Evolutionary conservation across 257 asterid genomes (phyloP).

Genomic region (Solanum sparsipilum): DNA sequence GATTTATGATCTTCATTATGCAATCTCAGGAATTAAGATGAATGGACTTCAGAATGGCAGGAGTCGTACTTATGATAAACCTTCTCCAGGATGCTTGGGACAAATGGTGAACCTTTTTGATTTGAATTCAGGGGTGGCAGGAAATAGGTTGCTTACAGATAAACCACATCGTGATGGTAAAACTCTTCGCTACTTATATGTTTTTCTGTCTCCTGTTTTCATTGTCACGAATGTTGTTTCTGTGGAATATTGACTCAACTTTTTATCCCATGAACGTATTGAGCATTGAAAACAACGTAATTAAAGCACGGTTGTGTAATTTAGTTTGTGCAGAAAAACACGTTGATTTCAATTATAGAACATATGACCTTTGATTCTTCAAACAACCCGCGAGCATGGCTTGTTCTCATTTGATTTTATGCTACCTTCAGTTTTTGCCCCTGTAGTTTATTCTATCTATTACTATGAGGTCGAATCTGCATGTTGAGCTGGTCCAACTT

Average conservation of each 20-base stretch:
- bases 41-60: conserved; percentile 43
- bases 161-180: conserved; percentile 75
- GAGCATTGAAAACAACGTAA: background rate
- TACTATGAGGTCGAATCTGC: background rate
- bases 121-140: conserved; percentile 49
- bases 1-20: conserved; percentile 4
- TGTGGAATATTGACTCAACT: background rate
- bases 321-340: background rate
- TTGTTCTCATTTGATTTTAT: background rate
- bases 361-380: background rate
- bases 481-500: background rate
- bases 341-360: background rate
- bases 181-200: background rate
- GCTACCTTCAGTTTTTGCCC: background rate
- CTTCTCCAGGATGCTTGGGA: conserved; percentile 84
- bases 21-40: conserved; percentile 56
- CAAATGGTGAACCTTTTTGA: conserved; percentile 84
- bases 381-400: background rate
- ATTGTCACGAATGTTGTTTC: background rate
- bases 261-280: background rate
- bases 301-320: background rate
- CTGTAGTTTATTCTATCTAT: background rate
- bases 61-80: conserved; percentile 29
- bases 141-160: conserved; percentile 65
- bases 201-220: background rate